A percentile compares a stretch with the other conserved stretches of the same genome.
Evolutionary conservation across 176 grass and related monocot genomes (phyloP).

Genomic region (Hordeum vulgare): MorexV3_pseudomolecules_assembly NC_058523.1:62704815-62705314

Average conservation of each 20-base stretch:
- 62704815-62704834: slow-evolving; percentile 71
- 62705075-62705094: slow-evolving; percentile 92
- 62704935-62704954: not conserved
- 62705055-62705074: slow-evolving; percentile 79
- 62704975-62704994: not conserved
- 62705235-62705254: slow-evolving; percentile 11
- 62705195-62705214: not conserved
- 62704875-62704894: slow-evolving; percentile 86
- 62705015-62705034: slow-evolving; percentile 51
- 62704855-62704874: slow-evolving; percentile 93
- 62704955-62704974: not conserved
- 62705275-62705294: slow-evolving; percentile 19
- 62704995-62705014: not conserved
- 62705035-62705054: slow-evolving; percentile 85
- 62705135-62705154: slow-evolving; percentile 64
- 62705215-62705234: not conserved
- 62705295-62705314: not conserved
- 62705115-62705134: slow-evolving; percentile 85
- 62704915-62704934: slow-evolving; percentile 60
- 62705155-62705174: not conserved
- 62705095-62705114: slow-evolving; percentile 70
- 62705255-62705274: not conserved
- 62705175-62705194: not conserved
- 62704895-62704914: slow-evolving; percentile 85
- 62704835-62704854: slow-evolving; percentile 98